Evolutionary conservation across 805 yeast genomes (phyloP).

Genomic region (Candida michaelii): DNA sequence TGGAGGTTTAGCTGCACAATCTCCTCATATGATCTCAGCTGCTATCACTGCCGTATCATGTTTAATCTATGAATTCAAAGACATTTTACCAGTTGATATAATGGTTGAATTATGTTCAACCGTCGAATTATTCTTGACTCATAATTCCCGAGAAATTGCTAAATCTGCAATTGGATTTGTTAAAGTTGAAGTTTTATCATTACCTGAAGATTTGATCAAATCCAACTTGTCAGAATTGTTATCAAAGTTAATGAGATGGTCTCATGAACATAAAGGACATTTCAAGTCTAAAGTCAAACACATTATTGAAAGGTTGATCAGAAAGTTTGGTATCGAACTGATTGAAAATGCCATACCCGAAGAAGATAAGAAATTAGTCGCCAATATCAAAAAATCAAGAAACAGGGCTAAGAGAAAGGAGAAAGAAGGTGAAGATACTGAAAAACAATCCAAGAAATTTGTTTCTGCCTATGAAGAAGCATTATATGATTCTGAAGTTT

Average conservation of each 20-base stretch:
- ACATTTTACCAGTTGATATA: slow-evolving; percentile 55
- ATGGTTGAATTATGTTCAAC: slow-evolving; percentile 79
- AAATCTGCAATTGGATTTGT: slow-evolving; percentile 93
- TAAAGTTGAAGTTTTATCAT: slow-evolving; percentile 79
- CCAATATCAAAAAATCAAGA: slow-evolving; percentile 81
- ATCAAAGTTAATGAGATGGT: slow-evolving; percentile 80
- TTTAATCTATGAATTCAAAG: slow-evolving; percentile 81
- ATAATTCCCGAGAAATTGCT: slow-evolving; percentile 89
- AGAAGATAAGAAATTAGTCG: slow-evolving; percentile 78
- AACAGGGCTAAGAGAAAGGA: slow-evolving; percentile 81
- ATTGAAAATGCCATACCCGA: slow-evolving; percentile 86
- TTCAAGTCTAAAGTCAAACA: slow-evolving; percentile 92
- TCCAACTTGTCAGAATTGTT: slow-evolving; percentile 66
- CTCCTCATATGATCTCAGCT: slow-evolving; percentile 97
- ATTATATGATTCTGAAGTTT: slow-evolving; percentile 66
- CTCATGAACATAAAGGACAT: slow-evolving; percentile 94
- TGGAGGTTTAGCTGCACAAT: slow-evolving; percentile 93
- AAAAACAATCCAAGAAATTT: slow-evolving; percentile 46
- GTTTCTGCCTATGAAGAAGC: slow-evolving; percentile 93
- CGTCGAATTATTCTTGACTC: slow-evolving; percentile 85
- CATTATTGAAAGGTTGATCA: slow-evolving; percentile 83
- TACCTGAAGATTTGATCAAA: slow-evolving; percentile 75
- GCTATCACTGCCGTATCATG: slow-evolving; percentile 83
- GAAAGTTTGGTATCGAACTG: slow-evolving; percentile 88
- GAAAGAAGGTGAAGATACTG: slow-evolving; percentile 32